These are phyloP conservation scores for Chaetomium globosum DNA, from an alignment of 2,329 filamentous ascomycete species.

Conservation along the genomic window DNA sequence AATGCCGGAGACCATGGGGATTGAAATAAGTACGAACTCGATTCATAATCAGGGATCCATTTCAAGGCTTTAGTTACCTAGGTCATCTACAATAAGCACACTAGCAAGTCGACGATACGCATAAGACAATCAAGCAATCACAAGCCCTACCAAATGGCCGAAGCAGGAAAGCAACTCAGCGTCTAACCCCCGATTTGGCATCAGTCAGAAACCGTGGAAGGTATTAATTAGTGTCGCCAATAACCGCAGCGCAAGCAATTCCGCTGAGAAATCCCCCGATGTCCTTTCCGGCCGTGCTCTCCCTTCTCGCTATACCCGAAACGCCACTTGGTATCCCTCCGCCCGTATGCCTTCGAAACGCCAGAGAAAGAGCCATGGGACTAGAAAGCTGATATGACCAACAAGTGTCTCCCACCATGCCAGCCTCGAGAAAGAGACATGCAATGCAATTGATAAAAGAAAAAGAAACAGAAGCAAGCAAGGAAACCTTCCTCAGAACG, in stretches of 20 bases:
- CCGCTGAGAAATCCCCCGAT: not conserved
- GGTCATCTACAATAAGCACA: conserved; percentile 1
- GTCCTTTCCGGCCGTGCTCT: not conserved
- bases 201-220: not conserved
- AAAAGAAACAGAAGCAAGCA: not conserved
- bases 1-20: not conserved
- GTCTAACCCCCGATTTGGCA: not conserved
- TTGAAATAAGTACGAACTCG: not conserved
- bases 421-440: not conserved
- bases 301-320: conserved; percentile 5
- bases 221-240: conserved; percentile 11
- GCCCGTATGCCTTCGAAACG: conserved; percentile 5
- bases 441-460: not conserved
- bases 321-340: conserved; percentile 17
- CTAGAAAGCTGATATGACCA: not conserved
- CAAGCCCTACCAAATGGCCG: not conserved
- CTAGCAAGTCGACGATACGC: not conserved
- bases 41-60: not conserved
- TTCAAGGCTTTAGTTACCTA: not conserved
- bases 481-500: conserved; percentile 18
- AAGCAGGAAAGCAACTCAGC: not conserved
- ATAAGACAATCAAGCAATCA: not conserved
- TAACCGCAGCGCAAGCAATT: not conserved
- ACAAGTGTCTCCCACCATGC: not conserved
- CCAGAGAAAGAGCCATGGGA: not conserved